Percentiles rank a stretch among this genome's conserved stretches.
Conservation (phyloP, 306 rosid species). For the Lablab purpureus region DNA sequence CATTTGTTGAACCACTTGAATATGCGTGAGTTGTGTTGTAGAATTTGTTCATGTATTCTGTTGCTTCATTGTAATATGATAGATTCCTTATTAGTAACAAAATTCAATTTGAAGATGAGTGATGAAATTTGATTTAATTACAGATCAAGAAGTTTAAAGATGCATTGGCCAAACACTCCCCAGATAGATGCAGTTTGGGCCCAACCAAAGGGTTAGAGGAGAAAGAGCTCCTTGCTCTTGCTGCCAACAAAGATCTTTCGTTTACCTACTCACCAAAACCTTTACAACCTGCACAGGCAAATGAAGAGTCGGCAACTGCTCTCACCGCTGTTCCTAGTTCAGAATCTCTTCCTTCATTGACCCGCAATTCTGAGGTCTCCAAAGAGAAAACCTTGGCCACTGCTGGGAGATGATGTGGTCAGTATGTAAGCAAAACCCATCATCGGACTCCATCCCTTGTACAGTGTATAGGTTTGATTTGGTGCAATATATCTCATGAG, state of each 20-base stretch:
- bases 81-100: constrained; percentile 9
- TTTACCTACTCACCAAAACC: constrained; percentile 75
- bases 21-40: not conserved
- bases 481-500: constrained; percentile 22
- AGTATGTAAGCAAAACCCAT: constrained; percentile 30
- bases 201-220: constrained; percentile 93
- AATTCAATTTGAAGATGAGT: constrained; percentile 27
- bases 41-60: constrained; percentile 31
- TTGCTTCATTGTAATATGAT: constrained; percentile 1
- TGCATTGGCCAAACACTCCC: constrained; percentile 85
- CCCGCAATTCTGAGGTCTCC: constrained; percentile 44
- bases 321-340: constrained; percentile 4
- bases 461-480: constrained; percentile 49
- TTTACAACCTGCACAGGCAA: constrained; percentile 44
- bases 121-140: constrained; percentile 13
- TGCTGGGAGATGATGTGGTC: constrained; percentile 59
- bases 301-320: constrained; percentile 36
- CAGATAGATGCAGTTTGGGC: constrained; percentile 83
- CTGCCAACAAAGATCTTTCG: constrained; percentile 73
- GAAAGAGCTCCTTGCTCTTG: constrained; percentile 81
- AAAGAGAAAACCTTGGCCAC: constrained; percentile 53
- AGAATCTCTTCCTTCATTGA: constrained; percentile 48
- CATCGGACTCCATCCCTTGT: constrained; percentile 43
- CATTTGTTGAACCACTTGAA: constrained; percentile 17
- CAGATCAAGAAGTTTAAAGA: constrained; percentile 95